These are phyloP conservation scores for Pholiota microspora DNA, from an alignment of 768 basidiomycete species.

Conservation along the genomic window DNA sequence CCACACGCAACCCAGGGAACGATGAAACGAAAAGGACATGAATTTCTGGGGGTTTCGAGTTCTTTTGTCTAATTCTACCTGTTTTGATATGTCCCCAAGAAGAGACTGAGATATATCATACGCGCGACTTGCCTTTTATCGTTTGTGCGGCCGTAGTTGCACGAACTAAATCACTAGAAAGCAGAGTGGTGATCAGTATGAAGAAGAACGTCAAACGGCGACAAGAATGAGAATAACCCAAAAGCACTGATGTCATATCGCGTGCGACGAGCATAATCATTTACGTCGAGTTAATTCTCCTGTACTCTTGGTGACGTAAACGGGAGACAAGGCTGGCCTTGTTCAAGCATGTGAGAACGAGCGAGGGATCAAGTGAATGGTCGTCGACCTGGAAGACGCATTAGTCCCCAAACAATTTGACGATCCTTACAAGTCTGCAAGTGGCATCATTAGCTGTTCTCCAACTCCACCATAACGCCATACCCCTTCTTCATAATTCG, in stretches of 20 bases:
- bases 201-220: too few species aligned
- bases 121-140: constrained; percentile 13
- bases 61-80: constrained; percentile 69
- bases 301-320: background rate
- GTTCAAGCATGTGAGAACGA: constrained; percentile 90
- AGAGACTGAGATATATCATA: constrained; percentile 2
- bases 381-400: constrained; percentile 98
- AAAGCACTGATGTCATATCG: constrained; percentile 89
- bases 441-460: too few species aligned
- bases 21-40: constrained; percentile 16
- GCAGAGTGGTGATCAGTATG: too few species aligned
- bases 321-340: constrained; percentile 41
- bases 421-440: constrained; percentile 85
- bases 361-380: constrained; percentile 82
- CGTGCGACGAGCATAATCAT: constrained; percentile 91
- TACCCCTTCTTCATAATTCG: constrained; percentile 75
- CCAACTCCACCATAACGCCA: constrained; percentile 80
- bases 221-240: constrained; percentile 46
- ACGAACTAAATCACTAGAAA: constrained; percentile 15
- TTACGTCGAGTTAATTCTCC: constrained; percentile 95
- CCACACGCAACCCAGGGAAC: background rate
- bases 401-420: constrained; percentile 97
- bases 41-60: constrained; percentile 48
- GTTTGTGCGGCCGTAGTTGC: constrained; percentile 23
- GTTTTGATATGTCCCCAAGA: constrained; percentile 37